Base-by-base conservation (phyloP, 129 eudicot genomes). In the Helianthus tuberosus region DNA sequence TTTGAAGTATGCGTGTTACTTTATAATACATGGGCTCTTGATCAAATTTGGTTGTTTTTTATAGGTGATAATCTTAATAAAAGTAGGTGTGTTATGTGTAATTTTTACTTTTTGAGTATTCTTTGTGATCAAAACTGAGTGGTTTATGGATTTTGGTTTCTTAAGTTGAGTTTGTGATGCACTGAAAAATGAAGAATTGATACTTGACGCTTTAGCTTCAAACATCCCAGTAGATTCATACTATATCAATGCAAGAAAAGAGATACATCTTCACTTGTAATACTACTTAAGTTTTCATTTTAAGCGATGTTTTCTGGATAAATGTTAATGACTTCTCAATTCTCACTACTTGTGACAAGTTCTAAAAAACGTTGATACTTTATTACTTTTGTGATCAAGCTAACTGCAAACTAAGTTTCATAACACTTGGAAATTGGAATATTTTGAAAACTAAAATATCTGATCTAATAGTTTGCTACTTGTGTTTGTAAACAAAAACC, bases 111-210 rank as follows among this genome's bases (percentile, higher is more conserved):
- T 17, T 58, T 8, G 46, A 69, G 52, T 50, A 49, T 35, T 50
- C 3, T n/a, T 41, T n/a, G 48, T 51, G 49, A 35, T 69, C 46
- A n/a, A 35, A 49, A 52, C 74, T 52, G 61, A 69, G 14, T 68
- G 73, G 61, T 29, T 8, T 27, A 27, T 50, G 47, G 73, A 50
- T 27, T 69, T 69, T 69, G 32, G 16, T 16, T 70, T 70, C n/a
- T 35, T 70, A 15, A 23, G 27, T 69, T 57, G 38, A 20, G 23
- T 20, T 69, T 16, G 35, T 35, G 16, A 54, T 51, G 52, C 47
- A 48, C 48, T 46, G 74, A 53, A 70, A 36, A 17, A 35, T 52
- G 36, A 32, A 36, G 9, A 16, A 32, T 60, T 55, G 47, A 52
- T 4, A 20, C 15, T 12, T 36, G 44, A 9, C 51, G 32, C n/a